Conservation (phyloP, 345 rosid genomes). For the Brassica rapa region DNA sequence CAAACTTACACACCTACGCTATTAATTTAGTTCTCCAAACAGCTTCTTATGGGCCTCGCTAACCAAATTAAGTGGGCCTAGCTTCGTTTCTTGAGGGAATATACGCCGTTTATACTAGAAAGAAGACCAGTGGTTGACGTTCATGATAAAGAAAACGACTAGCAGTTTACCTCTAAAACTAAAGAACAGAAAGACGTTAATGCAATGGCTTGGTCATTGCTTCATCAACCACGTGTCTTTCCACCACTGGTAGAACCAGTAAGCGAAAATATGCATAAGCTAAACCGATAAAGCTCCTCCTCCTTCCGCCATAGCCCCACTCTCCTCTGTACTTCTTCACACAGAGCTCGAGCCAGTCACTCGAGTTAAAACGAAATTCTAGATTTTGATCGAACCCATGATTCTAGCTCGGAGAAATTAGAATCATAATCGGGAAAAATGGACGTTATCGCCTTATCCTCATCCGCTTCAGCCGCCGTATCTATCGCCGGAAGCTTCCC, state of each 20-base stretch:
- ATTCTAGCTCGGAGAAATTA: not conserved
- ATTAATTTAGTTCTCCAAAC: no score
- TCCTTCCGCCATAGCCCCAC: constrained; percentile 35
- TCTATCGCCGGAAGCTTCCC: constrained; percentile 32
- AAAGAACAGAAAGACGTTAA: not conserved
- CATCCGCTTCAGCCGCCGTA: constrained; percentile 41
- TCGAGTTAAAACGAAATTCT: not conserved
- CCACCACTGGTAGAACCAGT: constrained; percentile 14
- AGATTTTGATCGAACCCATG: constrained; percentile 37
- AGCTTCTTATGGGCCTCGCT: no score
- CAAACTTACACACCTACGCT: no score
- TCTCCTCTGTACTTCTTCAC: constrained; percentile 3
- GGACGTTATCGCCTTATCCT: constrained; percentile 57
- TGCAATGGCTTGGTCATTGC: not conserved
- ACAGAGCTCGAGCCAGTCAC: constrained; percentile 12
- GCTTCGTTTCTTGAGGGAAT: not conserved
- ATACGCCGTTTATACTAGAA: not conserved
- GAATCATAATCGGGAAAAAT: constrained; percentile 39
- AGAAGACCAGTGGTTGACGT: constrained; percentile 6
- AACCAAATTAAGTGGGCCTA: no score
- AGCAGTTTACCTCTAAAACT: not conserved
- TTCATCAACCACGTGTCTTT: constrained; percentile 39
- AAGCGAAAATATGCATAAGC: constrained; percentile 32
- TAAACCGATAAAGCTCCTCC: constrained; percentile 37
- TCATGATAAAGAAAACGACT: not conserved